Base-by-base conservation (phyloP, 1,139 yeast species). In the Pichia sp. region DNA sequence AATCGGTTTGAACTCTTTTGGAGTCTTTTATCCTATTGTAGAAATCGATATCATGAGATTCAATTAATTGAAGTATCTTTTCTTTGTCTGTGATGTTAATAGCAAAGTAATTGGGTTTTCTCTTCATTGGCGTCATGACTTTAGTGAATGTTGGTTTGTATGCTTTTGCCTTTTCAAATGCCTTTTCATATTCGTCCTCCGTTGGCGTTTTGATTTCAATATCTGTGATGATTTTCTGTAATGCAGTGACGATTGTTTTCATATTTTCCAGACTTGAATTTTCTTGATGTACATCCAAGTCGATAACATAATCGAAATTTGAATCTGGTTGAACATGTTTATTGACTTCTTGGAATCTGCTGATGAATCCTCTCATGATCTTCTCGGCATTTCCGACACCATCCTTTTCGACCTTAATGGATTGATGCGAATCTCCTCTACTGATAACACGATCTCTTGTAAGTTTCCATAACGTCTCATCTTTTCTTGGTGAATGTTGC, bases 351-450 rank as follows among this genome's bases (percentile, higher is more conserved):
- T 88, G 86, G 59, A 82, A 89, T 47, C 96, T 68, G 3, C 70
- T 70, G 37, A 88, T 71, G 57, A 91, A 91, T 0, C 93, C 91
- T 38, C 71, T 68, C 86, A 91, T 81, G 30, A 93, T 82, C 14
- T 73, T 77, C 19, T 71, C 64, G 0, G 86, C 82, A 40, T 75
- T 70, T 12, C 66, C 64, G 1, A 66, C 65, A 7, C 76, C 77
- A 52, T 79, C 76, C 1, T 72, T 61, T 0, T 65, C 64, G 4
- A 73, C 75, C 55, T 83, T 83, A 42, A 94, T 86, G 0, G 94
- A 79, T 63, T 90, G 97, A 62, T 94, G 99, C 56, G 88, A 85
- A 61, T 89, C 94, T 1, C 97, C 98, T 56, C 99, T 74, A 1
- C 61, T 61, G 6, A 73, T 47, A 0, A 93, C 84, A 53, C 98